Base-by-base conservation (phyloP, 352 stramenopile species). In the Hyaloperonospora arabidopsidis region DNA sequence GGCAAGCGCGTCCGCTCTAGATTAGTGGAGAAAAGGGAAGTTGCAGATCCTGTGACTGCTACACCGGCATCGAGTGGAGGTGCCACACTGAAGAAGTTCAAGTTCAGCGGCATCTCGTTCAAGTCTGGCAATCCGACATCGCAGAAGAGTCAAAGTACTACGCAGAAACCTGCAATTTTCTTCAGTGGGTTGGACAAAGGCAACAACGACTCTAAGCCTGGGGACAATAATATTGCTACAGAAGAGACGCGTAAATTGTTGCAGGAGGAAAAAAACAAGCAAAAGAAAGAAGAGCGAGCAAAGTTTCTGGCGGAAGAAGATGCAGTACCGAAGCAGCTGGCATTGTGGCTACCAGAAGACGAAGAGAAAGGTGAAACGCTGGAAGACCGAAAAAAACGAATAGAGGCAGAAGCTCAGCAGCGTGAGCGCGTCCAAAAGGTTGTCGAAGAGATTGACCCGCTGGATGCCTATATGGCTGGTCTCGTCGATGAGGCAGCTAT, bases 401-500 rank as follows among this genome's bases (percentile, higher is more conserved):
- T 83, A 52, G 50, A 84, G 14, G 49, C 71, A 22, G 62, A 84
- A 21, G 62, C 60, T 8, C 54, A 49, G 10, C 80, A 89, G 45
- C 66, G 75, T 28, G 63, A 88, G 19, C 74, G 76, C 11, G 75
- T 80, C 22, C 76, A 89, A 49, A 70, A 87, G 48, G 79, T 88
- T 5, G 75, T 89, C 5, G 72, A 92, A 45, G 79, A 91, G 59
- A 74, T 90, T 22, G 84, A 94, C 51, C 84, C 84, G 14, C 48
- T 94, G 25, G 84, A 94, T 56, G 84, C 81, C 4, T 94, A 91
- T 57, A 94, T 94, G 84, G 84, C 84, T 36, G 84, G 83, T 12
- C 65, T 94, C 2, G 76, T 86, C 4, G 83, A 92, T 45, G 74
- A 89, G 57, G 74, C 78, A 8, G 76, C 78, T 15, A 87, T 89